A percentile compares a stretch with the other conserved stretches of the same genome.
Conservation (phyloP, 805 yeast species). For the Ogataea methylovora region DNA sequence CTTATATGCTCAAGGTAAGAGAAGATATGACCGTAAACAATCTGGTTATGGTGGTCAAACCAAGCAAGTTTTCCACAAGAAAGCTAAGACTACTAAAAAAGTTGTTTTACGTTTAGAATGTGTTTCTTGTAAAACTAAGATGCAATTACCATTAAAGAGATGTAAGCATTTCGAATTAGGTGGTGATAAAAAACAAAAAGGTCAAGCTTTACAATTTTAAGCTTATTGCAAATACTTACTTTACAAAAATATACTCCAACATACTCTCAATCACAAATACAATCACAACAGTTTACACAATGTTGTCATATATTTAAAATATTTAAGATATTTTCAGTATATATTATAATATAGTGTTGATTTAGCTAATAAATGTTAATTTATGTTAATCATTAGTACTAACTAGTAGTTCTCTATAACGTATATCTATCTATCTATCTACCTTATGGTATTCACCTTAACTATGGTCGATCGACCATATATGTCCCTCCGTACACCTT, state of each 20-base stretch:
- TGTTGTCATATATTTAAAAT: no score
- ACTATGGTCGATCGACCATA: no score
- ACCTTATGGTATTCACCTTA: no score
- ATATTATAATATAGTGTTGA: no score
- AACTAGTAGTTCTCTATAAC: no score
- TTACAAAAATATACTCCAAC: not conserved
- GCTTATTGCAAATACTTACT: slow-evolving; percentile 18
- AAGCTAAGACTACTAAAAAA: slow-evolving; percentile 99
- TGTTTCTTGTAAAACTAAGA: slow-evolving; percentile 97
- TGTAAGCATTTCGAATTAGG: slow-evolving; percentile 99
- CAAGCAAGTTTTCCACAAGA: slow-evolving; percentile 99
- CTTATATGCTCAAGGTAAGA: slow-evolving; percentile 99
- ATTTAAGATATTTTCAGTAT: no score
- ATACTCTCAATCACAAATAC: no score
- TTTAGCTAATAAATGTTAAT: no score
- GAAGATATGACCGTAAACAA: slow-evolving; percentile 99
- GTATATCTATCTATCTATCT: no score
- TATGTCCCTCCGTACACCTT: no score
- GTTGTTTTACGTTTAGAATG: slow-evolving; percentile 99
- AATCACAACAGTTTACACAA: no score
- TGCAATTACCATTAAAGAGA: slow-evolving; percentile 97
- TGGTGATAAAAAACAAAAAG: slow-evolving; percentile 99
- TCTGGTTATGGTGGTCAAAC: slow-evolving; percentile 99
- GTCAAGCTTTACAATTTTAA: slow-evolving; percentile 99
- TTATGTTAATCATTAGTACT: no score